These are phyloP conservation scores for Tolypocladium nubicola DNA, from an alignment of 2,329 filamentous ascomycete species.

Conservation along the genomic window DNA sequence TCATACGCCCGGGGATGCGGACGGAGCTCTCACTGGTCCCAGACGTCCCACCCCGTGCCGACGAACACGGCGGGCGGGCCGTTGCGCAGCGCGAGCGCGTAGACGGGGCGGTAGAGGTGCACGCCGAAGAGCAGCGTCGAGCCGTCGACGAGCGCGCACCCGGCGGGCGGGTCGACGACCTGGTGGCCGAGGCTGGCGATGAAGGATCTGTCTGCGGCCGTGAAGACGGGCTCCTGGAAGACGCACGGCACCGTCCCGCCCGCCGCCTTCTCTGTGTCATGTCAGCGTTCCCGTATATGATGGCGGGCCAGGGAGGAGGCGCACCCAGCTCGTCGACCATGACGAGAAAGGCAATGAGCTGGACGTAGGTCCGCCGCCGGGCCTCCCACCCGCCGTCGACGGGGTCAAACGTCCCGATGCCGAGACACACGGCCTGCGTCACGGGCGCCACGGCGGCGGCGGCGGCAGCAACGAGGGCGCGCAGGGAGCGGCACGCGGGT, in stretches of 20 bases:
- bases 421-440: conserved; percentile 39
- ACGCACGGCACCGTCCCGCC: conserved; percentile 27
- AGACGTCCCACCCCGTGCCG: conserved; percentile 41
- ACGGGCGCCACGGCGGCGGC: conserved; percentile 13
- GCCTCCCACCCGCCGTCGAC: conserved; percentile 33
- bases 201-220: conserved; percentile 36
- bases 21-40: conserved; percentile 32
- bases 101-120: conserved; percentile 47
- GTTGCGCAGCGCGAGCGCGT: conserved; percentile 35
- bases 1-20: no score
- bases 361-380: conserved; percentile 35
- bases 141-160: conserved; percentile 36
- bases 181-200: conserved; percentile 43
- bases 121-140: conserved; percentile 50
- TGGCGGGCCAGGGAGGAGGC: conserved; percentile 1
- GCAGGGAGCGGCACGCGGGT: conserved; percentile 18
- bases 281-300: neutral
- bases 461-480: conserved; percentile 18
- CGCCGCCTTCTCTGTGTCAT: conserved; percentile 8
- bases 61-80: conserved; percentile 43
- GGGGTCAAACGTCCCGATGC: conserved; percentile 44
- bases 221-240: conserved; percentile 47
- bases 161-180: conserved; percentile 39
- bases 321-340: conserved; percentile 34
- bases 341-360: conserved; percentile 40